Evolutionary conservation across 345 rosid species (phyloP).

Genomic region (Hirschfeldia incana): DNA sequence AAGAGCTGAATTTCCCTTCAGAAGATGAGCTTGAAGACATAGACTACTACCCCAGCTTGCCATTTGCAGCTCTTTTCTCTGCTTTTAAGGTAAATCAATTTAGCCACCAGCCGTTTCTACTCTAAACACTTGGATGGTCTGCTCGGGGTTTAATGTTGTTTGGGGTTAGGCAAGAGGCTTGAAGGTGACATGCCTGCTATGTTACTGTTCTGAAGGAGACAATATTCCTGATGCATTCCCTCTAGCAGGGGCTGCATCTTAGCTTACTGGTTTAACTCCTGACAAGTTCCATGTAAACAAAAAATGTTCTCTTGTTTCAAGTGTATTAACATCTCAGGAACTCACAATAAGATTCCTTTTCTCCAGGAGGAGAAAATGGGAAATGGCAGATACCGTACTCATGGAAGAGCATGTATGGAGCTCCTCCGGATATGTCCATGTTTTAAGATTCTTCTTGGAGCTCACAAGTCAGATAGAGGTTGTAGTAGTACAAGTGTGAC

Average conservation of each 20-base stretch:
- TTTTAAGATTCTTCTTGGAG: slow-evolving; percentile 47
- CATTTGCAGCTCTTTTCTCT: slow-evolving; percentile 91
- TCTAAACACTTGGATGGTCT: slow-evolving; percentile 9
- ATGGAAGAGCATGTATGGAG: slow-evolving; percentile 82
- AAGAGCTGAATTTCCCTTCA: slow-evolving; percentile 45
- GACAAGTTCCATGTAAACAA: slow-evolving; percentile 47
- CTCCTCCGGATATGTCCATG: slow-evolving; percentile 83
- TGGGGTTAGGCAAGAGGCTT: slow-evolving; percentile 76
- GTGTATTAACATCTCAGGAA: background rate
- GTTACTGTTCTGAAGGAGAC: slow-evolving; percentile 98
- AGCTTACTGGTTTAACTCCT: slow-evolving; percentile 50
- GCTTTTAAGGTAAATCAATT: slow-evolving; percentile 62
- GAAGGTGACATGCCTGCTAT: slow-evolving; percentile 77
- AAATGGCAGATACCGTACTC: slow-evolving; percentile 75
- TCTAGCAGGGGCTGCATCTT: slow-evolving; percentile 71
- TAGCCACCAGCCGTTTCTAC: background rate
- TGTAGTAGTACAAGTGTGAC: background rate
- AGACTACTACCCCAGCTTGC: slow-evolving; percentile 89
- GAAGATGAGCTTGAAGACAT: slow-evolving; percentile 91
- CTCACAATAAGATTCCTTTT: background rate
- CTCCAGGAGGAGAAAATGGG: slow-evolving; percentile 58
- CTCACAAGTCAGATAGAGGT: background rate
- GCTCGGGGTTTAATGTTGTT: slow-evolving; percentile 5
- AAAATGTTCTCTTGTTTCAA: slow-evolving; percentile 26
- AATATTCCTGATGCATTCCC: slow-evolving; percentile 75